Percentiles rank a stretch among this genome's conserved stretches.
These are phyloP conservation scores for Onygenales sp. DNA, from an alignment of 2,329 filamentous ascomycete genomes.

Conservation along the genomic window DNA sequence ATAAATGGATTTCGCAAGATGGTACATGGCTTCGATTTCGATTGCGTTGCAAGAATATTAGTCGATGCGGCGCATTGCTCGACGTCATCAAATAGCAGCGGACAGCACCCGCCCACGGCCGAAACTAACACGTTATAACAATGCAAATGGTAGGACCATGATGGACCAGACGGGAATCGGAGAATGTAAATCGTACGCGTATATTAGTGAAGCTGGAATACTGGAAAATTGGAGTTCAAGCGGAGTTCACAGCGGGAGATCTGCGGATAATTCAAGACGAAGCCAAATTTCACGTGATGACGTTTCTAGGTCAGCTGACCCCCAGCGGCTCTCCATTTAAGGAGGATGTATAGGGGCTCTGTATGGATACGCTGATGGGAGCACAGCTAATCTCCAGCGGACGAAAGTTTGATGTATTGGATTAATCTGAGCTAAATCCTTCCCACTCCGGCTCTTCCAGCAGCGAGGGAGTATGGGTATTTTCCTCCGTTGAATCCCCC, in stretches of 20 bases:
- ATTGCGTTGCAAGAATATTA: not conserved
- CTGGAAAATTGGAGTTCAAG: not conserved
- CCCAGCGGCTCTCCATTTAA: no score
- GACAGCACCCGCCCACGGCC: no score
- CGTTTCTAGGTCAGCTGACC: not conserved
- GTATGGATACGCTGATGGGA: no score
- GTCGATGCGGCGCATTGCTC: not conserved
- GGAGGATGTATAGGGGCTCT: no score
- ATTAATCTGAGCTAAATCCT: constrained; percentile 31
- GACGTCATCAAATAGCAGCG: not conserved
- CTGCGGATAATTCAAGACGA: no score
- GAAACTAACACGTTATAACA: no score
- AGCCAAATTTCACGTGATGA: not conserved
- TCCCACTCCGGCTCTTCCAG: constrained; percentile 33
- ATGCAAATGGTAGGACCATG: not conserved
- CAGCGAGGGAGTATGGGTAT: not conserved
- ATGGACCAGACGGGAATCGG: not conserved
- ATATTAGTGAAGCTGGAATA: not conserved
- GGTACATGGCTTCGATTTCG: constrained; percentile 59
- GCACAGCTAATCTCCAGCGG: not conserved
- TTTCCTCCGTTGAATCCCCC: not conserved
- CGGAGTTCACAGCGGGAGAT: no score
- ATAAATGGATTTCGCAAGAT: constrained; percentile 90
- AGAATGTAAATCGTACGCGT: not conserved
- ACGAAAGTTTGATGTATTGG: not conserved